These are phyloP conservation scores for Podaxis sp. DNA, from an alignment of 768 basidiomycete species.

Conservation along the genomic window DNA sequence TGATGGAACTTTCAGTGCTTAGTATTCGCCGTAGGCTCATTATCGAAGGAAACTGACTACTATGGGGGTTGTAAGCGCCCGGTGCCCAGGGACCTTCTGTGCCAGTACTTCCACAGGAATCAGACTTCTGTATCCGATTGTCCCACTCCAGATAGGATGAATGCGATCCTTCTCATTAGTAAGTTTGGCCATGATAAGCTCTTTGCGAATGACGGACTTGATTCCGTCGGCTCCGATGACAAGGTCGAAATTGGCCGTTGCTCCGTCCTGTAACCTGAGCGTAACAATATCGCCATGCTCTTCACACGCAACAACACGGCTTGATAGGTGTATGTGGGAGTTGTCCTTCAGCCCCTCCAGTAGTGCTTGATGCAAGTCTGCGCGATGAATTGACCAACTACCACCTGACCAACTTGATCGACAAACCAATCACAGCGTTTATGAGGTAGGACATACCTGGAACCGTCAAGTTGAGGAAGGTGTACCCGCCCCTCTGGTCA, in stretches of 20 bases:
- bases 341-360: conserved; percentile 36
- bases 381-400: conserved; percentile 42
- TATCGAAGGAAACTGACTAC: conserved; percentile 21
- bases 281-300: conserved; percentile 23
- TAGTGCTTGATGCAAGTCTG: conserved; percentile 49
- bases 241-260: conserved; percentile 46
- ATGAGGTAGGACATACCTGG: conserved; percentile 21
- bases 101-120: conserved; percentile 32
- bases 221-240: conserved; percentile 41
- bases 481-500: conserved; percentile 27
- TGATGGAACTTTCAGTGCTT: conserved; percentile 9
- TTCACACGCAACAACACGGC: conserved; percentile 42
- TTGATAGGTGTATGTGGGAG: conserved; percentile 37
- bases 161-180: conserved; percentile 17
- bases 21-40: neutral
- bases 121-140: conserved; percentile 36
- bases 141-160: conserved; percentile 42
- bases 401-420: neutral
- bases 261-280: conserved; percentile 46
- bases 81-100: conserved; percentile 24
- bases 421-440: neutral
- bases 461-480: conserved; percentile 27
- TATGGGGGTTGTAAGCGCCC: conserved; percentile 16
- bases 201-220: conserved; percentile 31
- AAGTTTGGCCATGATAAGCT: conserved; percentile 20